These are phyloP conservation scores for Auricularia sp. DNA, from an alignment of 768 basidiomycete species.

Conservation along the genomic window DNA sequence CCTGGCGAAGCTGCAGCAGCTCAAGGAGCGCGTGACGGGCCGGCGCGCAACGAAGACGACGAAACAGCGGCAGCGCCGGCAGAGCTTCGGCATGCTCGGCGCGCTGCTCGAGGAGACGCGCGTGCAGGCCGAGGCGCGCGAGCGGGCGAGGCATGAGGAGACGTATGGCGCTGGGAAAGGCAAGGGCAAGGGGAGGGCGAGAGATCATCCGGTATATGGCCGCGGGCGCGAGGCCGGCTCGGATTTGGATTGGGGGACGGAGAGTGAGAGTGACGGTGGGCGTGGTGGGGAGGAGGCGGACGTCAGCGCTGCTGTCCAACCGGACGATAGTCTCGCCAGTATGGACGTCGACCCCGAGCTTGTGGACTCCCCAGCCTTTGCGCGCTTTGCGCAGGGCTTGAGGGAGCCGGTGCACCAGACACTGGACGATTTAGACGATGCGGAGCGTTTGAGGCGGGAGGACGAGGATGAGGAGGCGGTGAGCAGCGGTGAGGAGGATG, in stretches of 20 bases:
- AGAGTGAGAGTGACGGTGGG: constrained; percentile 23
- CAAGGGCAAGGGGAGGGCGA: constrained; percentile 24
- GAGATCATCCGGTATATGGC: constrained; percentile 15
- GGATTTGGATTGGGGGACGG: constrained; percentile 61
- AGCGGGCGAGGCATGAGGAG: background rate
- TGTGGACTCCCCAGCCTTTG: background rate
- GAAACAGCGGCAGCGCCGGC: background rate
- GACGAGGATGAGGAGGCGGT: constrained; percentile 31
- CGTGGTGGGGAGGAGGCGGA: background rate
- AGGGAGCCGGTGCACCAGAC: constrained; percentile 27
- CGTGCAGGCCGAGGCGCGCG: background rate
- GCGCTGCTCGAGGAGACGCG: constrained; percentile 16
- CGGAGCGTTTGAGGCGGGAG: constrained; percentile 36
- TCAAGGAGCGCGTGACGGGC: background rate
- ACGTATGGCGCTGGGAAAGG: constrained; percentile 15
- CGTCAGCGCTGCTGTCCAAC: background rate
- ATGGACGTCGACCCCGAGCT: constrained; percentile 5
- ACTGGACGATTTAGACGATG: constrained; percentile 61
- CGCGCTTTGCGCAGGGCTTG: constrained; percentile 2
- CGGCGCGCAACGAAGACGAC: background rate
- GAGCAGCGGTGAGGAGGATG: constrained; percentile 9
- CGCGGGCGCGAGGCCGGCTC: constrained; percentile 53
- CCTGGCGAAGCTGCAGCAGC: background rate
- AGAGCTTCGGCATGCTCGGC: background rate
- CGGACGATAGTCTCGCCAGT: background rate